Evolutionary conservation across 2,329 filamentous ascomycete genomes (phyloP).

Genomic region (Aspergillus sclerotialis): DNA sequence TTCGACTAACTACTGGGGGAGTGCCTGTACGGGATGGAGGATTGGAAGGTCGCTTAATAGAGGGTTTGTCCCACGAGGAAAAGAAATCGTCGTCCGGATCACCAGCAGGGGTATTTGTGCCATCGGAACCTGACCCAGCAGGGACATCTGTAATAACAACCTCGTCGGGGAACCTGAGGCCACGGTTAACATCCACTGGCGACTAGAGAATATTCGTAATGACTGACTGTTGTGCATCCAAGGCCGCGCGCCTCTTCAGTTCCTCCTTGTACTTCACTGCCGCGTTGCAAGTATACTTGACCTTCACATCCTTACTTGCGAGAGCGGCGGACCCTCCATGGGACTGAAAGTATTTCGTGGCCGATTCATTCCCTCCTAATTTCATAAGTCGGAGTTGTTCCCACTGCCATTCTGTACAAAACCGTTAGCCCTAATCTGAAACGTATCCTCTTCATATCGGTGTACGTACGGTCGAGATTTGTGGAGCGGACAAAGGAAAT

Average conservation of each 20-base stretch:
- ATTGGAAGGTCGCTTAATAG: conserved; percentile 92
- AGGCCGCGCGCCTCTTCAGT: conserved; percentile 73
- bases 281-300: conserved; percentile 90
- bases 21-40: conserved; percentile 85
- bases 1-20: conserved; percentile 71
- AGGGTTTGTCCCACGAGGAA: conserved; percentile 96
- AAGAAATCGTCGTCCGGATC: conserved; percentile 93
- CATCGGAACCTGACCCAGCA: conserved; percentile 54
- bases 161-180: conserved; percentile 67
- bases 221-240: conserved; percentile 76
- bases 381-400: conserved; percentile 97
- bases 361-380: conserved; percentile 94
- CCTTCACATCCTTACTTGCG: conserved; percentile 92
- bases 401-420: conserved; percentile 83
- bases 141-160: conserved; percentile 73
- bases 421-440: conserved; percentile 14
- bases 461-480: conserved; percentile 85
- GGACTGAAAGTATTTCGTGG: conserved; percentile 95
- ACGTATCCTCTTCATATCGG: neutral
- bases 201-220: neutral
- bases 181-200: conserved; percentile 4
- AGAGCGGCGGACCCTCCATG: conserved; percentile 91
- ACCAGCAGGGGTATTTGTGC: conserved; percentile 67
- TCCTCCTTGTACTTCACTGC: conserved; percentile 98
- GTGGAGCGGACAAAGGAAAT: conserved; percentile 98